A percentile compares a stretch with the other conserved stretches of the same genome.
These are phyloP conservation scores for Paecilomyces fulvus DNA, from an alignment of 2,329 filamentous ascomycete genomes.

Conservation along the genomic window DNA sequence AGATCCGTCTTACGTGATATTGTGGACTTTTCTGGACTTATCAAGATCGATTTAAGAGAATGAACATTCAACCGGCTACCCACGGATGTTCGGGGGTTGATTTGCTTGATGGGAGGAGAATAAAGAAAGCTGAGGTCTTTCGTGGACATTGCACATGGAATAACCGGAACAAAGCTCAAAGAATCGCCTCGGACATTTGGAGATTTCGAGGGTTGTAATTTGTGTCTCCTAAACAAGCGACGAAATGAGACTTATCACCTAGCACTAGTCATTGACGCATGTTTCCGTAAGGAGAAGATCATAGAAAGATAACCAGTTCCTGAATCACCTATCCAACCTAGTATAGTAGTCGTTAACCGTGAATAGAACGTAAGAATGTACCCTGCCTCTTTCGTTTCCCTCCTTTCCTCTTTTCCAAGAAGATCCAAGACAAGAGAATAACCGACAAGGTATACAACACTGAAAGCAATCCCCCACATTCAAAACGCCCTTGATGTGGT, in stretches of 20 bases:
- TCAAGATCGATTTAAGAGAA: not conserved
- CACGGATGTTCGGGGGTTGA: not conserved
- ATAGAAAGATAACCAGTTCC: not conserved
- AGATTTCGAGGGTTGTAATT: too few species aligned
- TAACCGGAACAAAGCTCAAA: too few species aligned
- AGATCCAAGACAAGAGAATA: not conserved
- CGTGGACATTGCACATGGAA: too few species aligned
- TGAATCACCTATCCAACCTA: not conserved
- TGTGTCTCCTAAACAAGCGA: too few species aligned
- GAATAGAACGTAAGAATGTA: not conserved
- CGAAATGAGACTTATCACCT: too few species aligned
- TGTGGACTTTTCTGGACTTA: not conserved
- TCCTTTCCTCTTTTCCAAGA: not conserved
- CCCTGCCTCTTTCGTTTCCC: not conserved
- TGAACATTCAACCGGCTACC: not conserved
- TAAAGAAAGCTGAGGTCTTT: too few species aligned
- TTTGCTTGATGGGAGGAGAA: not conserved
- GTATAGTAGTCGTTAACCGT: not conserved
- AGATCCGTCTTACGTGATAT: not conserved
- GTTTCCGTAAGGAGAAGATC: not conserved
- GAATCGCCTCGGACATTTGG: too few species aligned
- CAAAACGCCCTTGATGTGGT: not conserved
- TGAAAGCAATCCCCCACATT: not conserved
- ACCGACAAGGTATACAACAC: not conserved
- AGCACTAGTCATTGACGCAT: too few species aligned